Percentiles rank a stretch among this genome's conserved stretches.
Conservation (phyloP, 2,329 filamentous ascomycete species). For the Lachnellula suecica region DNA sequence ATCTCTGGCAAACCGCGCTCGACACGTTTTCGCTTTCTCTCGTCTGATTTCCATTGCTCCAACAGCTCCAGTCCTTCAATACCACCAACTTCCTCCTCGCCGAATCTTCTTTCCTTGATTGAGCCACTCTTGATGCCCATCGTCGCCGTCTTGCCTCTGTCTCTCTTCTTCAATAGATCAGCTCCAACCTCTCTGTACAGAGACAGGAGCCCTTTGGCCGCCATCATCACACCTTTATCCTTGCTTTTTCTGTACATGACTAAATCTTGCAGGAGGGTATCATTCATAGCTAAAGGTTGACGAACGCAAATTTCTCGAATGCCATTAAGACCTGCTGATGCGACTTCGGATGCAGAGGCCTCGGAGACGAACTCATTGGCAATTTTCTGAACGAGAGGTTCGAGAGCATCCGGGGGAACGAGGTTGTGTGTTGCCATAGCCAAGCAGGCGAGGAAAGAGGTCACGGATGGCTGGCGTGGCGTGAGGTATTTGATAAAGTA, state of each 20-base stretch:
- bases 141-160: constrained; percentile 86
- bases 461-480: constrained; percentile 84
- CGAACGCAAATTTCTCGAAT: constrained; percentile 92
- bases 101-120: constrained; percentile 76
- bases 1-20: constrained; percentile 68
- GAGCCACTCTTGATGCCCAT: constrained; percentile 77
- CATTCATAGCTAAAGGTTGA: constrained; percentile 94
- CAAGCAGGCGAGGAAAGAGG: constrained; percentile 86
- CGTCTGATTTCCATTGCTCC: constrained; percentile 91
- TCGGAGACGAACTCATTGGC: constrained; percentile 98
- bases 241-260: constrained; percentile 97
- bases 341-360: constrained; percentile 86
- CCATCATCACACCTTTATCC: constrained; percentile 99
- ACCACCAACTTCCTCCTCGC: constrained; percentile 74
- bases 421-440: constrained; percentile 90
- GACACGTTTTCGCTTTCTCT: constrained; percentile 69
- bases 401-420: constrained; percentile 88
- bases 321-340: constrained; percentile 86
- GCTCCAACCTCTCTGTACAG: constrained; percentile 90
- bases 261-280: constrained; percentile 91
- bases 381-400: constrained; percentile 91
- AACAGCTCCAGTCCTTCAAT: constrained; percentile 93
- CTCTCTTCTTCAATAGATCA: constrained; percentile 83
- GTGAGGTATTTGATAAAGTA: constrained; percentile 95
- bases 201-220: constrained; percentile 85